Conservation (phyloP, 1,284 basidiomycete genomes). For the Lentinula novae-zelandiae region DNA sequence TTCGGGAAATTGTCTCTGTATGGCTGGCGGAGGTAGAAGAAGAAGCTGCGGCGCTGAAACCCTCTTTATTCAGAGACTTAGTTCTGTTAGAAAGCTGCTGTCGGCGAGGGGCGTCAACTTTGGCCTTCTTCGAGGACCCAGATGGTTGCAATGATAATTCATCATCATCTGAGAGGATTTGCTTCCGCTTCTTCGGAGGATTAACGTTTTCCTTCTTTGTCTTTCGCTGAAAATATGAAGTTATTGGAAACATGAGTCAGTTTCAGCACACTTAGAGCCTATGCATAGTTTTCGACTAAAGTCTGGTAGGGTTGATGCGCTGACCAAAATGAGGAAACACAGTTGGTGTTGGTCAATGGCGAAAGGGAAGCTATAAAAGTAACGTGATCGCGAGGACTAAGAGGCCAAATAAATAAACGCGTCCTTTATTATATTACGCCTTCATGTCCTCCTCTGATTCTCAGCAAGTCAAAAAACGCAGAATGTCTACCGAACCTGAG, state of each 20-base stretch:
- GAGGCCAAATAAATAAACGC: conserved; percentile 17
- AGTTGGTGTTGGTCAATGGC: too few relatives aligned
- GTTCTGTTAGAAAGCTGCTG: conserved; percentile 2
- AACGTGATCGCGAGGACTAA: conserved; percentile 16
- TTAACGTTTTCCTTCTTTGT: conserved; percentile 5
- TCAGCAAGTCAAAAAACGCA: conserved; percentile 54
- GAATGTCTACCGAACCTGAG: conserved; percentile 38
- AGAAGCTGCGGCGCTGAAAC: background rate
- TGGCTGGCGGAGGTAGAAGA: background rate
- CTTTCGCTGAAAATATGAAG: background rate
- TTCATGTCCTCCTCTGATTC: conserved; percentile 27
- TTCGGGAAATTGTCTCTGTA: background rate
- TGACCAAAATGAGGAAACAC: too few relatives aligned
- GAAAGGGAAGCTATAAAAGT: background rate
- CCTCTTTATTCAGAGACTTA: conserved; percentile 5
- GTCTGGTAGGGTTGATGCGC: conserved; percentile 15
- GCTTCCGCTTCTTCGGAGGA: conserved; percentile 11
- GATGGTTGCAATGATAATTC: background rate
- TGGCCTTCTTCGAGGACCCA: conserved; percentile 2
- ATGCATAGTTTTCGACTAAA: background rate
- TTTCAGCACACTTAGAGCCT: background rate
- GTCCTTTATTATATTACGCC: background rate
- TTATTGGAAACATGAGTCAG: background rate
- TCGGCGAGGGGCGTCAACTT: background rate
- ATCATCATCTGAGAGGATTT: background rate